A percentile compares a stretch with the other conserved stretches of the same genome.
Conservation (phyloP, 2,329 filamentous ascomycete genomes). For the Venturia asperata region DNA sequence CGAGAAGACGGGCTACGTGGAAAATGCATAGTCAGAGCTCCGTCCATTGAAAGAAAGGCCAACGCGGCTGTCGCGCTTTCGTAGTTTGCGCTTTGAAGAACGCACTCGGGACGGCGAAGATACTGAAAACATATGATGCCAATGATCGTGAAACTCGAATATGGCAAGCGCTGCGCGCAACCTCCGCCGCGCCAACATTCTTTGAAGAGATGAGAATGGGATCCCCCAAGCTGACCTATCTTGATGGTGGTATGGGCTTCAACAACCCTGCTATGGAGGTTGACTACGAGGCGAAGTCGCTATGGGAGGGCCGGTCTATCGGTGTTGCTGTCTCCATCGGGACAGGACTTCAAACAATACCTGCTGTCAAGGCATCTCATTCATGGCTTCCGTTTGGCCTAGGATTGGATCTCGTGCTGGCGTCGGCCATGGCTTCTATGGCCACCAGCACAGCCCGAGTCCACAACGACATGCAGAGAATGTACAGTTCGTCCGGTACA, state of each 20-base stretch:
- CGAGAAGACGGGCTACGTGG: conserved; percentile 27
- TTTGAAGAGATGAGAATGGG: conserved; percentile 29
- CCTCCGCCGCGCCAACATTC: conserved; percentile 28
- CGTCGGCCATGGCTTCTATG: conserved; percentile 33
- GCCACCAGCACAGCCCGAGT: conserved; percentile 34
- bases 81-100: conserved; percentile 36
- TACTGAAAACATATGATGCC: conserved; percentile 34
- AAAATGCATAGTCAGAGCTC: conserved; percentile 30
- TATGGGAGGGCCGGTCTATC: conserved; percentile 28
- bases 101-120: conserved; percentile 31
- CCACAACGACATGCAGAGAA: conserved; percentile 37
- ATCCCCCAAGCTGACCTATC: conserved; percentile 24
- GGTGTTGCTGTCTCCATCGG: conserved; percentile 30
- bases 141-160: conserved; percentile 33
- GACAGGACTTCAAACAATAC: conserved; percentile 32
- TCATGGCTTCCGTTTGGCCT: conserved; percentile 36
- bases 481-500: conserved; percentile 32
- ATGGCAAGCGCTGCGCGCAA: conserved; percentile 29
- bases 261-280: conserved; percentile 30
- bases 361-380: conserved; percentile 32
- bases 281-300: conserved; percentile 25
- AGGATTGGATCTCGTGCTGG: conserved; percentile 33
- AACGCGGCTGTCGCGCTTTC: conserved; percentile 32
- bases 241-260: conserved; percentile 27
- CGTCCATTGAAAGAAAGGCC: conserved; percentile 30